A percentile compares a stretch with the other conserved stretches of the same genome.
These are phyloP conservation scores for Backusella australiensis DNA, from an alignment of 192 early-diverging fungal genomes.

Conservation along the genomic window DNA sequence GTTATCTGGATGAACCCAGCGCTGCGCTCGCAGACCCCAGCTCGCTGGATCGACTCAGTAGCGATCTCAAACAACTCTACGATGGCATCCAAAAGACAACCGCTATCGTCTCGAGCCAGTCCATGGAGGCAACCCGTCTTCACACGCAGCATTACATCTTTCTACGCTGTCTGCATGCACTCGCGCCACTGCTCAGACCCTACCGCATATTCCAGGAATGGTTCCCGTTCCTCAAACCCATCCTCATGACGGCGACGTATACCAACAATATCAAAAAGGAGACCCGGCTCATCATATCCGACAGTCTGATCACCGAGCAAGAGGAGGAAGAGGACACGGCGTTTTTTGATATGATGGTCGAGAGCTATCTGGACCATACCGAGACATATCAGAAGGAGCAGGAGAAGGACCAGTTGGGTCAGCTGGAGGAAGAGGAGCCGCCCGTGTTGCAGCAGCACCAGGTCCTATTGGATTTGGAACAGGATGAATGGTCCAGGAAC, in stretches of 20 bases:
- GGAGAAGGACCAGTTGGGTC: not conserved
- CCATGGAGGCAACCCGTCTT: not conserved
- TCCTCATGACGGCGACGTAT: conserved; percentile 26
- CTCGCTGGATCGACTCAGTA: conserved; percentile 29
- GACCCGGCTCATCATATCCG: conserved; percentile 24
- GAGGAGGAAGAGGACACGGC: not conserved
- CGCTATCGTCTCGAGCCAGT: conserved; percentile 19
- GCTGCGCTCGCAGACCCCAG: not conserved
- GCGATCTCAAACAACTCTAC: conserved; percentile 20
- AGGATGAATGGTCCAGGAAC: conserved; percentile 39
- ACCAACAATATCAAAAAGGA: conserved; percentile 28
- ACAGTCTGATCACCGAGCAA: conserved; percentile 26
- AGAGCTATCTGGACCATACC: conserved; percentile 25
- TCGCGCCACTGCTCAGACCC: conserved; percentile 24
- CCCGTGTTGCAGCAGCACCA: conserved; percentile 13
- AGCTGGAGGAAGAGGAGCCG: not conserved
- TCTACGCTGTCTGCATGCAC: conserved; percentile 14
- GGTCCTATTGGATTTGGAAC: conserved; percentile 25
- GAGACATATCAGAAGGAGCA: conserved; percentile 9
- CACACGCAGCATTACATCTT: conserved; percentile 31
- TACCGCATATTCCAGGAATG: conserved; percentile 26
- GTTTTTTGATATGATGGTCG: conserved; percentile 22
- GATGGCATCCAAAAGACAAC: not conserved
- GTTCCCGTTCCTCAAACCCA: conserved; percentile 20
- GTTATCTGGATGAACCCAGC: conserved; percentile 31